Evolutionary conservation across 2,329 filamentous ascomycete genomes (phyloP), one percentile per base, ranked within the genome.

Genomic region (Aspergillus pseudoterreus): DNA sequence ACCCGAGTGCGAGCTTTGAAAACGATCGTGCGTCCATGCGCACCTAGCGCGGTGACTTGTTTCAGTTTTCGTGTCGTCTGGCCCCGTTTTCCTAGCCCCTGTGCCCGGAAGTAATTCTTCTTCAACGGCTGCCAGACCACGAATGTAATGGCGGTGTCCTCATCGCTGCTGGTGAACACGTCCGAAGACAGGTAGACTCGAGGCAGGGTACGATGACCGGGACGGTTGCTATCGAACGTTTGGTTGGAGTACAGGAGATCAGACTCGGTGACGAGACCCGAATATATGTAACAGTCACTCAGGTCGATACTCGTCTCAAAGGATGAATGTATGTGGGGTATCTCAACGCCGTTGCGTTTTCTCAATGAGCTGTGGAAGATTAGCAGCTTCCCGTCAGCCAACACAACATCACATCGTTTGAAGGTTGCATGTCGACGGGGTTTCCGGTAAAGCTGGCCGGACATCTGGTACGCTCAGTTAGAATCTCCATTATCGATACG

Each of bases 111-210:
- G 60, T 80, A 78, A 8, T 75, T 77, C 60, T 82, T 83, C 53
- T 73, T 75, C 55, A 78, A 75, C 35, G 79, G 79, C 57, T 84
- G 79, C 83, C 83, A 86, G 39, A 86, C 72, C n/a, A 85, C 83
- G 61, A 86, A 86, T 2, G 80, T 83, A 0, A 82, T 84, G 70
- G 83, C 83, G n/a, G 80, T 78, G 59, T 86, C 83, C 59, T 85
- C 83, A 57, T 86, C 83, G 0, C 77, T 79, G 22, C 75, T 80
- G 17, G 82, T 85, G 78, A 81, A 85, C 15, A 76, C 76, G 55
- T 86, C 82, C 47, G 81, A 60, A 3, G 67, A 76, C 30, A 80
- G 75, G 59, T 84, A 86, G 4, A 84, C 77, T 2, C 82, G 72
- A 2, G 83, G 83, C 9, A 85, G 67, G 2, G 82, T 78, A 52